Base-by-base conservation (phyloP, 805 yeast genomes). In the Yamadazyma tumulicola region DNA sequence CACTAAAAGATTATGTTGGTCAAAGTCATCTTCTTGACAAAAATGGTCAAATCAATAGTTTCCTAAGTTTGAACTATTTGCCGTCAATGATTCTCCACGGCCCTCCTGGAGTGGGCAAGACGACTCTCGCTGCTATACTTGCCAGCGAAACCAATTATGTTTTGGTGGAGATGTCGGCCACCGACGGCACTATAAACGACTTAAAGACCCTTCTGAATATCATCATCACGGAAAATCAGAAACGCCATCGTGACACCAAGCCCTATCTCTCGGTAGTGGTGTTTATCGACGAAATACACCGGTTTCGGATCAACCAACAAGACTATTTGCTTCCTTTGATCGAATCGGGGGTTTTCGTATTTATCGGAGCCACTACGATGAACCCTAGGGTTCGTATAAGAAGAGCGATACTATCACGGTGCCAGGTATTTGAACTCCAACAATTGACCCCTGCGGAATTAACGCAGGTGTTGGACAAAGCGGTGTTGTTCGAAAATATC, bases 351-450 rank as follows among this genome's bases (percentile, higher is more conserved):
- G 77, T 77, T 34, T 77, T 89, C 28, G 77, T 79, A 1, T 68
- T 93, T 27, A 78, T 91, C 33, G 98, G 98, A 4, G 97, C 97
- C n/a, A 93, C 98, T 0, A 89, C 97, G 0, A 95, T 87, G 48
- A 87, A 88, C 51, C 96, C 97, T 4, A 78, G 84, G 31, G 81
- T 83, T 48, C 81, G 86, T 48, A 60, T 93, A 26, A 79, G 88
- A 41, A 76, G 82, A 35, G 97, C 97, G 0, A 63, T 93, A 21
- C 55, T 87, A 18, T 85, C 96, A 5, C 63, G 99, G 38, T 85
- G 96, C 51, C 81, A 88, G 38, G 77, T 87, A 0, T 84, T 88
- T 52, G 79, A 79, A 5, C 63, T 93, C 41, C 66, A 74, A 29
- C 72, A 74, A 38, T 65, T 88, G 19, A 52, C 56, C 1, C 41